Base-by-base conservation (phyloP, 1,284 basidiomycete species). In the Rhodotorula sp. region DNA sequence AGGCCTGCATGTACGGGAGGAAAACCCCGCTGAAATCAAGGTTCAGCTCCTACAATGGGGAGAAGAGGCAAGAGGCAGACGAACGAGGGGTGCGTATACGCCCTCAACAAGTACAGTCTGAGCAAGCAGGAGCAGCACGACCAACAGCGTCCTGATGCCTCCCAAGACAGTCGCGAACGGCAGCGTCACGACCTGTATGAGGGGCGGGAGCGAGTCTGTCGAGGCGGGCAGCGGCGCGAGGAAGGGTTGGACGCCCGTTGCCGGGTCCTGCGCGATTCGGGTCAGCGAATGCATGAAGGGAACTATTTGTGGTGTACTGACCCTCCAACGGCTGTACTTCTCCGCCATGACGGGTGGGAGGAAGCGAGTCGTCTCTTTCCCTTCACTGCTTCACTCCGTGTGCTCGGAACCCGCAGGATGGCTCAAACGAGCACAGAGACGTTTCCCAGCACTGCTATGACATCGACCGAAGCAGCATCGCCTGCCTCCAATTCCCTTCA, bases 171-270 rank as follows among this genome's bases (percentile, higher is more conserved):
- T 51, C 2, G 52, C n/a, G 8, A 73, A 39, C 1, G 71, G 70
- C 30, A 60, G 6, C 17, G 56, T 29, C 27, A 68, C 17, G 32
- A 68, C 1, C 3, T 32, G n/a, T 32, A 73, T 15, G n/a, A 48
- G 20, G 0, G 62, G 47, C 7, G 67, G 54, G 24, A 67, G 44
- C 2, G 65, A 10, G 22, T 62, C 56, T 9, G 53, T 24, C 7
- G 49, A 29, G 11, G 70, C 58, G 13, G 73, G 66, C 4, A 76
- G 56, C 0, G 73, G 73, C 20, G 32, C n/a, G 9, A 74, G 32
- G 65, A 76, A 71, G 36, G 75, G 75, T 19, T 71, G 70, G 1
- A 74, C 54, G 17, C 74, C 75, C 44, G 73, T 72, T 3, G 59
- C 48, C 1, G 58, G 46, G 34, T 75, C 74, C 59, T 61, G 46